phyloP scores from a whole-genome alignment of 441 rosid species.

The Isatis lusitanica region DNA sequence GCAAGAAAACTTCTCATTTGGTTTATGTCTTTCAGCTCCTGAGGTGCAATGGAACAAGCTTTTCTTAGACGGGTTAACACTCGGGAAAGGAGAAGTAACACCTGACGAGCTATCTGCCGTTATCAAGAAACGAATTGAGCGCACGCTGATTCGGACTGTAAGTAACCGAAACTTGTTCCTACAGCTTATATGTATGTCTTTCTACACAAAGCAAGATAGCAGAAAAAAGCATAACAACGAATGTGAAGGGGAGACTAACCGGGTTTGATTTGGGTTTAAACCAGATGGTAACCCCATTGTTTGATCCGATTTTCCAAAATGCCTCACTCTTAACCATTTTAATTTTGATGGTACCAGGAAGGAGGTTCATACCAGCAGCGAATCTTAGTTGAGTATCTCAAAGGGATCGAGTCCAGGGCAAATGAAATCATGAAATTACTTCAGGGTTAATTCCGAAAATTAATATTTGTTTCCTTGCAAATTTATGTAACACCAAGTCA shows the following conservation, averaged over 20 bases:
- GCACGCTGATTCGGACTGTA: conserved; percentile 79
- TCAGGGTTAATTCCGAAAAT: conserved; percentile 24
- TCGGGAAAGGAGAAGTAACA: conserved; percentile 67
- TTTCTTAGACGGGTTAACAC: conserved; percentile 63
- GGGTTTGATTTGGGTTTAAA: background rate
- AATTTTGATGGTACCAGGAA: conserved; percentile 47
- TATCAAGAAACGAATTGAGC: conserved; percentile 73
- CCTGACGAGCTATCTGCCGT: conserved; percentile 70
- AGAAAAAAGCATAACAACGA: background rate
- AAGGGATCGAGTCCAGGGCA: conserved; percentile 76
- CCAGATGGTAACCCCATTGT: background rate
- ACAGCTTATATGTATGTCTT: background rate
- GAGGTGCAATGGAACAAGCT: conserved; percentile 85
- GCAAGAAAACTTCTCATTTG: conserved; percentile 6
- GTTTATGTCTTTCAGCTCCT: conserved; percentile 57
- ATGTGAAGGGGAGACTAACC: background rate
- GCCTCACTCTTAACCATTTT: background rate
- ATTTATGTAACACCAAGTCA: background rate
- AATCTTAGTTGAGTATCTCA: conserved; percentile 65
- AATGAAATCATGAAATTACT: conserved; percentile 60
- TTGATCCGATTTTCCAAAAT: background rate
- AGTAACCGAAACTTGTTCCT: conserved; percentile 18
- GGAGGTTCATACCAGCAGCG: conserved; percentile 95
- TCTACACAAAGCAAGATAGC: background rate
- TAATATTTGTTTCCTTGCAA: background rate